Conservation (phyloP, 495 filamentous ascomycete genomes). For the Amniculicola lignicola region DNA sequence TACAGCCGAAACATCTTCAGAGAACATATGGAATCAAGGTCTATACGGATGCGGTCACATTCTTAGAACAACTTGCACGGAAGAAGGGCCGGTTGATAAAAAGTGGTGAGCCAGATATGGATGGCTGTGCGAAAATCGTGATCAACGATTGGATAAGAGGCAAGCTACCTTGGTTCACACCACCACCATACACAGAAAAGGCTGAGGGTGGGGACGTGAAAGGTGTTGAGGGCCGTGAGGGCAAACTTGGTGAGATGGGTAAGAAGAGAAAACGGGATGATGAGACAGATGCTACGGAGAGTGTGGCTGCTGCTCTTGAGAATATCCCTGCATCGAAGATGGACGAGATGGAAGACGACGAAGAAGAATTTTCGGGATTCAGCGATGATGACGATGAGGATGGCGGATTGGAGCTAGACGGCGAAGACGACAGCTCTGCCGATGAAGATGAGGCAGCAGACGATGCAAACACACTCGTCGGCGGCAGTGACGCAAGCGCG, state of each 20-base stretch:
- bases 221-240: conserved; percentile 56
- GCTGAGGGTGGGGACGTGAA: conserved; percentile 48
- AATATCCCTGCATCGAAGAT: not conserved
- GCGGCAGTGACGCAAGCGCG: conserved; percentile 5
- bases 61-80: conserved; percentile 80
- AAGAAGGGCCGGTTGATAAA: conserved; percentile 83
- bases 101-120: conserved; percentile 87
- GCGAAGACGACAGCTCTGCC: conserved; percentile 6
- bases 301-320: conserved; percentile 34
- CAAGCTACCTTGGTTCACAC: conserved; percentile 93
- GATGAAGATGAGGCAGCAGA: conserved; percentile 9
- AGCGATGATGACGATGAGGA: conserved; percentile 52
- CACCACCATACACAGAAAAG: conserved; percentile 57
- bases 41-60: conserved; percentile 70
- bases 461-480: conserved; percentile 7
- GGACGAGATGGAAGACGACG: conserved; percentile 39
- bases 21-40: conserved; percentile 85
- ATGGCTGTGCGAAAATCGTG: conserved; percentile 92
- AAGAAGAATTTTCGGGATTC: conserved; percentile 50
- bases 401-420: conserved; percentile 30
- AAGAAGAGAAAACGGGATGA: conserved; percentile 51
- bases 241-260: conserved; percentile 62
- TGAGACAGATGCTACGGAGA: conserved; percentile 38
- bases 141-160: conserved; percentile 92
- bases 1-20: conserved; percentile 83